A percentile compares a stretch with the other conserved stretches of the same genome.
phyloP scores from a whole-genome alignment of 2,329 filamentous ascomycete species.

The Fusarium sacchari region DNA sequence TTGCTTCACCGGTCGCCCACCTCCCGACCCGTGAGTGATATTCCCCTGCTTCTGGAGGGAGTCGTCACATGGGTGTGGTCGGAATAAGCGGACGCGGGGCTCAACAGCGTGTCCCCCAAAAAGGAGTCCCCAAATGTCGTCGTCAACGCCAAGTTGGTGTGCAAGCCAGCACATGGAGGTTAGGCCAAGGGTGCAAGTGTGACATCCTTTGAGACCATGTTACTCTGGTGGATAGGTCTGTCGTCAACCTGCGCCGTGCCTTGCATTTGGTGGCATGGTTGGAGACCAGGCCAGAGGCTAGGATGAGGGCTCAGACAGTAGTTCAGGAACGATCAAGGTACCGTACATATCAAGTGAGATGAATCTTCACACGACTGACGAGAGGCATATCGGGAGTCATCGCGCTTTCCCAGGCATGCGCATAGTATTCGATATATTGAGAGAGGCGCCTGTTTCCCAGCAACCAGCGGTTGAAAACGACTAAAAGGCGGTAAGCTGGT shows the following conservation, averaged over 20 bases:
- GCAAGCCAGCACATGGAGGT: constrained; percentile 17
- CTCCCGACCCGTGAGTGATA: constrained; percentile 21
- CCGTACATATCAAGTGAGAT: constrained; percentile 21
- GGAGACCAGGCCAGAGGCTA: constrained; percentile 37
- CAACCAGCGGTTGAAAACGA: constrained; percentile 6
- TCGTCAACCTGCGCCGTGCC: constrained; percentile 45
- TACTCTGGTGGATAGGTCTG: constrained; percentile 35
- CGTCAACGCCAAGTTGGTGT: constrained; percentile 32
- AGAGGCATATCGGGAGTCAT: not conserved
- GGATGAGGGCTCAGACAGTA: constrained; percentile 32
- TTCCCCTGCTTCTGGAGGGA: constrained; percentile 35
- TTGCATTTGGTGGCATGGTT: constrained; percentile 46
- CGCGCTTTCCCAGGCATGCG: not conserved
- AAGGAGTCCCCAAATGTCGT: constrained; percentile 29
- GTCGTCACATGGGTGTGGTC: constrained; percentile 41
- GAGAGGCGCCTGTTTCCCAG: constrained; percentile 11
- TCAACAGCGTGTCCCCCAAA: constrained; percentile 20
- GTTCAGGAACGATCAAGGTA: constrained; percentile 40
- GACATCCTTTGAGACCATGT: constrained; percentile 31
- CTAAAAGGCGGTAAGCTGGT: constrained; percentile 18
- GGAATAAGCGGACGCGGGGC: constrained; percentile 39
- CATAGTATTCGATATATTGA: not conserved
- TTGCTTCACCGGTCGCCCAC: constrained; percentile 40
- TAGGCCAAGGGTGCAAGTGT: constrained; percentile 22
- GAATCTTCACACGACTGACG: not conserved